Conservation (phyloP, 106 monocot species). For the Agapanthus africanus region DNA sequence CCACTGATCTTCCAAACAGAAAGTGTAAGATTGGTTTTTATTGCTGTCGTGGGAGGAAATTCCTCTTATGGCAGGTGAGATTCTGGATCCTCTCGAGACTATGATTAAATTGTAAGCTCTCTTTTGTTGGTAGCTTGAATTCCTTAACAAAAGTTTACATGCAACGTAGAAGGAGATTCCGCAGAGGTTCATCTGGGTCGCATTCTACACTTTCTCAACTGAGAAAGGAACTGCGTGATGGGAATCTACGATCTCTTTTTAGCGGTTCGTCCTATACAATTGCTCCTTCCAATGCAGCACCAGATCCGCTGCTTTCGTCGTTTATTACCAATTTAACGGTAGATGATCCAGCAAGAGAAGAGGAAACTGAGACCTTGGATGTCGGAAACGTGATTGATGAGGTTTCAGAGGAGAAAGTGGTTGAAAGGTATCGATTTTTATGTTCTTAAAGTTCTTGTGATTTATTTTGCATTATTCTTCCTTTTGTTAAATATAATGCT, state of each 20-base stretch:
- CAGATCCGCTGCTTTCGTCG: conserved; percentile 82
- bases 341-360: conserved; percentile 36
- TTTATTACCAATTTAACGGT: conserved; percentile 54
- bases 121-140: not conserved
- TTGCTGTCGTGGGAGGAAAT: too few relatives aligned
- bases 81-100: too few relatives aligned
- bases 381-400: conserved; percentile 15
- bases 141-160: conserved; percentile 43
- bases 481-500: not conserved
- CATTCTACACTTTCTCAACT: conserved; percentile 37
- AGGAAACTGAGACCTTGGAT: conserved; percentile 19
- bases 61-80: too few relatives aligned
- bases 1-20: too few relatives aligned
- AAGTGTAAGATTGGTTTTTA: too few relatives aligned
- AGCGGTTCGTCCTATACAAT: conserved; percentile 41
- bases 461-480: too few relatives aligned
- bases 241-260: conserved; percentile 38
- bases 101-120: too few relatives aligned
- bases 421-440: conserved; percentile 69
- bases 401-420: conserved; percentile 23
- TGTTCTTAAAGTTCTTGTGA: too few relatives aligned
- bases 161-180: conserved; percentile 43
- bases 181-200: conserved; percentile 26
- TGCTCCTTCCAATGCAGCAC: conserved; percentile 32
- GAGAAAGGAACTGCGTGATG: conserved; percentile 48